Evolutionary conservation across 2,329 filamentous ascomycete species (phyloP).

Genomic region (Calonectria multiphialidica): DNA sequence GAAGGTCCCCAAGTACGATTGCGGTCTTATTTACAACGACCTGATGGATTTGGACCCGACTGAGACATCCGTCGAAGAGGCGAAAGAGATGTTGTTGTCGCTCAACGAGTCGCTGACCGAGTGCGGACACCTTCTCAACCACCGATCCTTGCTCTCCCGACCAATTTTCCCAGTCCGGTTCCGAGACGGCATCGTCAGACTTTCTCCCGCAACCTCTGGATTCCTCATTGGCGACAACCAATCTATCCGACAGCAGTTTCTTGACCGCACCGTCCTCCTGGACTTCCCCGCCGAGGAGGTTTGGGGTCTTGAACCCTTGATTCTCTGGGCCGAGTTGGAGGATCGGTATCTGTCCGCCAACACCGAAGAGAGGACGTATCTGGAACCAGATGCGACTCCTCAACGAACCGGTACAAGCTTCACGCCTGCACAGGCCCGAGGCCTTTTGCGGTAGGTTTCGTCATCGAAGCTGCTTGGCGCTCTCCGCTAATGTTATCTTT

Average conservation of each 20-base stretch:
- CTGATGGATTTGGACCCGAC: not conserved
- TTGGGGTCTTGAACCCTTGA: not conserved
- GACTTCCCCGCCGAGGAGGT: not conserved
- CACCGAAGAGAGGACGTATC: not conserved
- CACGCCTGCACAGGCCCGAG: not conserved
- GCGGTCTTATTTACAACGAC: conserved; percentile 1
- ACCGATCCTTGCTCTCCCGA: not conserved
- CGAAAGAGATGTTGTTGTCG: not conserved
- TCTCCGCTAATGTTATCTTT: not conserved
- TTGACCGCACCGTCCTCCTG: not conserved
- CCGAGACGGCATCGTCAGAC: not conserved
- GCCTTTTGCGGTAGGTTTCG: not conserved
- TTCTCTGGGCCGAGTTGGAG: conserved; percentile 5
- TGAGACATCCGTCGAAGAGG: not conserved
- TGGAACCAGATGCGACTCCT: not conserved
- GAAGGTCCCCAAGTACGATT: not conserved
- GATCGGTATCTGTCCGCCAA: not conserved
- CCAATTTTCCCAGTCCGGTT: not conserved
- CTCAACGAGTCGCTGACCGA: not conserved
- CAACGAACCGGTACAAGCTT: not conserved
- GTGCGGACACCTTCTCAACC: not conserved
- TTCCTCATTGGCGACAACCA: not conserved
- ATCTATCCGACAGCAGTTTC: not conserved
- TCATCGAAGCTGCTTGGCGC: not conserved
- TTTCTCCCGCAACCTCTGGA: not conserved